Percentiles rank a stretch among this genome's conserved stretches.
Conservation (phyloP, 108 stramenopile species). For the Cyclotella choctawhatcheeana region DNA sequence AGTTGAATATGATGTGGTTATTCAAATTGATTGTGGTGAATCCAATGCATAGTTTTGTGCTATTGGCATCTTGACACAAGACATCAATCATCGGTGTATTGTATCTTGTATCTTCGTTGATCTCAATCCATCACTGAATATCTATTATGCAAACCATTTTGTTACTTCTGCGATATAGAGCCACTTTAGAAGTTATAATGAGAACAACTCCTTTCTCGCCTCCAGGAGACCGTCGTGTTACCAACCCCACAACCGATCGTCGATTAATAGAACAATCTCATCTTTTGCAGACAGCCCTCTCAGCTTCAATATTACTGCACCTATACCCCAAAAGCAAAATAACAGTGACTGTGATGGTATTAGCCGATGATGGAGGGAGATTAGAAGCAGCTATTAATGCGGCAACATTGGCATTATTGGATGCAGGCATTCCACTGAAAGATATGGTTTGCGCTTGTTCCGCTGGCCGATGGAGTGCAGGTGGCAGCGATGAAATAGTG, state of each 20-base stretch:
- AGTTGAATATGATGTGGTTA: neutral
- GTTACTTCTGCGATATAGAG: constrained; percentile 34
- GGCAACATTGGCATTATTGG: constrained; percentile 77
- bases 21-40: neutral
- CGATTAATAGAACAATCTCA: constrained; percentile 80
- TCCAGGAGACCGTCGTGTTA: constrained; percentile 68
- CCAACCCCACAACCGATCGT: constrained; percentile 77
- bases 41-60: neutral
- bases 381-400: constrained; percentile 88
- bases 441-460: constrained; percentile 87
- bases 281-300: constrained; percentile 74
- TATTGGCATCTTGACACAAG: no score
- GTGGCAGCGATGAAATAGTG: constrained; percentile 62
- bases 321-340: constrained; percentile 84
- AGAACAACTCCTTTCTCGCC: constrained; percentile 74
- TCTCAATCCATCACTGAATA: no score
- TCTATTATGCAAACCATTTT: no score
- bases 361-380: constrained; percentile 89
- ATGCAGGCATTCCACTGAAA: constrained; percentile 84
- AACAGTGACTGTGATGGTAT: constrained; percentile 63
- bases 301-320: constrained; percentile 78
- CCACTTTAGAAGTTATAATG: constrained; percentile 73
- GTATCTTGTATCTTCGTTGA: no score
- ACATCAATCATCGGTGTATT: no score
- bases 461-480: constrained; percentile 68